phyloP scores from a whole-genome alignment of 371 early-diverging fungal genomes.

The Mortierella sp. region DNA sequence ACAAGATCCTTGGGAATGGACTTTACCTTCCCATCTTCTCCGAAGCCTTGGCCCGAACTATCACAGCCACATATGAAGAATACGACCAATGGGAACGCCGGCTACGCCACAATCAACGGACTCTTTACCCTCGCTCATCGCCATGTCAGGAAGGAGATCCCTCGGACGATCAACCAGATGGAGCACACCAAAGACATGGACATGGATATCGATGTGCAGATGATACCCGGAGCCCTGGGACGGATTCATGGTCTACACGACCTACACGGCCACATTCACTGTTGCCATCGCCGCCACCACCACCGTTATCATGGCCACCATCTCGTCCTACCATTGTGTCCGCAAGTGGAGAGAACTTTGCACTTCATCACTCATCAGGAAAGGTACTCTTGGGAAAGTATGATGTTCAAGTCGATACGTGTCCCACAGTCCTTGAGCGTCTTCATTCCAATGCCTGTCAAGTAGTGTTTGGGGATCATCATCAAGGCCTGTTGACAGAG shows the following conservation, averaged over 20 bases:
- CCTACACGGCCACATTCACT: too few relatives aligned
- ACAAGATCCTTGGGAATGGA: constrained; percentile 30
- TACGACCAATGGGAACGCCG: constrained; percentile 35
- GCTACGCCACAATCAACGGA: constrained; percentile 14
- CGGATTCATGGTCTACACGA: too few relatives aligned
- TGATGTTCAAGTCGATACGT: constrained; percentile 19
- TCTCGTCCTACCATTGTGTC: constrained; percentile 31
- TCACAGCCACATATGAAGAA: constrained; percentile 43
- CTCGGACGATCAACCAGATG: too few relatives aligned
- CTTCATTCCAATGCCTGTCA: constrained; percentile 30
- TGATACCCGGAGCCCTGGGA: too few relatives aligned
- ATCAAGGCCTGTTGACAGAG: constrained; percentile 45
- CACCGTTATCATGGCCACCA: constrained; percentile 5
- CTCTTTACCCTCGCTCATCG: background rate
- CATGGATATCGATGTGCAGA: too few relatives aligned
- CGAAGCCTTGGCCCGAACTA: constrained; percentile 24
- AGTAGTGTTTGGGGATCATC: constrained; percentile 43
- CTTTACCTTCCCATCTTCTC: constrained; percentile 39
- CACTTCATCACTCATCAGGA: constrained; percentile 38
- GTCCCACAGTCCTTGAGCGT: constrained; percentile 27
- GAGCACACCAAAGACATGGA: too few relatives aligned
- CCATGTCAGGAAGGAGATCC: too few relatives aligned
- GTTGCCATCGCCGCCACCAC: background rate
- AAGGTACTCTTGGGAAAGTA: constrained; percentile 30
- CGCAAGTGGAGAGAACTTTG: constrained; percentile 30